Evolutionary conservation across 352 stramenopile species (phyloP).

Genomic region (Thalassiosira pacifica): DNA sequence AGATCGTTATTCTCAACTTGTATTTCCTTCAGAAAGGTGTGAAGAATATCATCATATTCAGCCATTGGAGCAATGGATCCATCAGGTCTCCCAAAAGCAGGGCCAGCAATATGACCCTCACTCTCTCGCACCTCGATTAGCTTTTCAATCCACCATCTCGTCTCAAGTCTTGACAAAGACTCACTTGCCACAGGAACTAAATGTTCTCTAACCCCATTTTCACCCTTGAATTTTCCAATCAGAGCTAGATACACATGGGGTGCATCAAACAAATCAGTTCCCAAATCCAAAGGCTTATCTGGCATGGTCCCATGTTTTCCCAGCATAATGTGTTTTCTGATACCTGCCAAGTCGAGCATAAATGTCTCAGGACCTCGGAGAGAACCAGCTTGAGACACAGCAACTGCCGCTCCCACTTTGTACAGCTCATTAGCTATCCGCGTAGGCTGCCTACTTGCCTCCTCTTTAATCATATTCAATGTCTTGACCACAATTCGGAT

Average conservation of each 20-base stretch:
- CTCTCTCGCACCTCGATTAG: slow-evolving; percentile 2
- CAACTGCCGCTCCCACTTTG: slow-evolving; percentile 23
- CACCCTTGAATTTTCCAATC: slow-evolving; percentile 53
- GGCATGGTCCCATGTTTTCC: slow-evolving; percentile 22
- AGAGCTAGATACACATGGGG: slow-evolving; percentile 25
- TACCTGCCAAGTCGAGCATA: slow-evolving; percentile 21
- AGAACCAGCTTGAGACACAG: neutral
- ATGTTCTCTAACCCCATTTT: slow-evolving; percentile 28
- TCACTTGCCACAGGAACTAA: slow-evolving; percentile 35
- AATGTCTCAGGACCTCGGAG: slow-evolving; percentile 18
- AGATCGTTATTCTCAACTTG: neutral
- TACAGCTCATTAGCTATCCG: neutral
- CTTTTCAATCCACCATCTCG: slow-evolving; percentile 54
- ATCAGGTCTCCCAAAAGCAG: slow-evolving; percentile 13
- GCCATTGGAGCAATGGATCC: neutral
- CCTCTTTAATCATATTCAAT: slow-evolving; percentile 21
- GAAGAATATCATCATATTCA: slow-evolving; percentile 22
- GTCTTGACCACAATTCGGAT: slow-evolving; percentile 13
- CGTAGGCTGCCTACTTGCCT: neutral
- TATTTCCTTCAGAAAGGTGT: neutral
- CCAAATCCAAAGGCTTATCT: neutral
- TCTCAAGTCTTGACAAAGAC: slow-evolving; percentile 36
- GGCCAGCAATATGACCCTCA: neutral
- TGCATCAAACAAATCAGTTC: slow-evolving; percentile 15
- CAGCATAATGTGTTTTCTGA: slow-evolving; percentile 8